Evolutionary conservation across 2,329 filamentous ascomycete species (phyloP).

Genomic region (Calonectria crousiana): DNA sequence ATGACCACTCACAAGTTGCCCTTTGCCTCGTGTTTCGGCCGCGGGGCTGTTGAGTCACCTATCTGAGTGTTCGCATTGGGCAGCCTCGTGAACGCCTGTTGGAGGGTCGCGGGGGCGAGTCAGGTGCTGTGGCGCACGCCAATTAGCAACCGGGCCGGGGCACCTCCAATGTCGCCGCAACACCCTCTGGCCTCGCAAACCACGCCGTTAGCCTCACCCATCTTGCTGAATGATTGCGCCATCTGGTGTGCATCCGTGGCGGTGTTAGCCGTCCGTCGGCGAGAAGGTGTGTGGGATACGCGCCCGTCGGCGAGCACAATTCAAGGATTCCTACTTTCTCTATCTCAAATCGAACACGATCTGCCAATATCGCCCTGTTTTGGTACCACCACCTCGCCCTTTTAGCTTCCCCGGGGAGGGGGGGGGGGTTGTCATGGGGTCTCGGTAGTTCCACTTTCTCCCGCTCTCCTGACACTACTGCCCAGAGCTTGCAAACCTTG

Average conservation of each 20-base stretch:
- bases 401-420: constrained; percentile 29
- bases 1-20: constrained; percentile 34
- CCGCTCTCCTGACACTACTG: constrained; percentile 23
- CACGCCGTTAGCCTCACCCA: constrained; percentile 24
- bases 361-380: constrained; percentile 22
- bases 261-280: constrained; percentile 15
- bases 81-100: constrained; percentile 48
- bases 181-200: constrained; percentile 24
- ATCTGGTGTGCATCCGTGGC: constrained; percentile 39
- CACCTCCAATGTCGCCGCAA: constrained; percentile 37
- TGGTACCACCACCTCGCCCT: constrained; percentile 21
- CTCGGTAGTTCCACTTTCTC: constrained; percentile 35
- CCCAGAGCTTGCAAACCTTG: constrained; percentile 19
- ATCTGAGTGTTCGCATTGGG: constrained; percentile 41
- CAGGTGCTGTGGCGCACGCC: constrained; percentile 54
- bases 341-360: constrained; percentile 22
- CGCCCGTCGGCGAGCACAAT: constrained; percentile 5
- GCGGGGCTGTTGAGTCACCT: constrained; percentile 28
- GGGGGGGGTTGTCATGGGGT: constrained; percentile 39
- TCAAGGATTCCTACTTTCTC: constrained; percentile 12
- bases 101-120: constrained; percentile 48
- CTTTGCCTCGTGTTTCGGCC: constrained; percentile 38
- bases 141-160: constrained; percentile 45
- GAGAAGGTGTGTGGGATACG: constrained; percentile 24
- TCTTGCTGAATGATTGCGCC: constrained; percentile 35